Evolutionary conservation across 1,284 basidiomycete genomes (phyloP).

Genomic region (Agroathelia rolfsii): DNA sequence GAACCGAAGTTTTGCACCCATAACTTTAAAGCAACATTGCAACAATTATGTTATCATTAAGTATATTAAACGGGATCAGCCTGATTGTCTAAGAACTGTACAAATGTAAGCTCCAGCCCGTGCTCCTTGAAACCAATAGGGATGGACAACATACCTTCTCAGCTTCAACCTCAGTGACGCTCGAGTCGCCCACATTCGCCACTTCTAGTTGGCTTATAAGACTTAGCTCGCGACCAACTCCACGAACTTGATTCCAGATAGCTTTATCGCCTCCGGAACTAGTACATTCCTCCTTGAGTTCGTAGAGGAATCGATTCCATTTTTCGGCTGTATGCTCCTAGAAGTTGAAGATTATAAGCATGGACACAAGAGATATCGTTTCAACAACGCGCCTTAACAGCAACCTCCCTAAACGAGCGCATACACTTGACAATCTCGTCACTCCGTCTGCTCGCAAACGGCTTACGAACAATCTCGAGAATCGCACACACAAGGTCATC

Average conservation of each 20-base stretch:
- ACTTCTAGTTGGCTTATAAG: constrained; percentile 60
- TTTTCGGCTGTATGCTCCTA: constrained; percentile 71
- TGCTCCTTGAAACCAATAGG: no score
- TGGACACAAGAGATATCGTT: neutral
- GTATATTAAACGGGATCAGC: no score
- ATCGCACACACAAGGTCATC: constrained; percentile 68
- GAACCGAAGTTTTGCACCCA: no score
- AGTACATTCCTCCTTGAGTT: constrained; percentile 45
- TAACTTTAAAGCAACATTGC: no score
- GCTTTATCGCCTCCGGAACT: constrained; percentile 42
- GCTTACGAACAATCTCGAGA: constrained; percentile 55
- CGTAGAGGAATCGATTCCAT: constrained; percentile 65
- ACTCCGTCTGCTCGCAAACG: constrained; percentile 58
- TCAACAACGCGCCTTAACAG: constrained; percentile 40
- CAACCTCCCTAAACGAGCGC: constrained; percentile 52
- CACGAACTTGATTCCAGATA: constrained; percentile 54
- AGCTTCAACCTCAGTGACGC: constrained; percentile 39
- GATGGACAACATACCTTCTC: constrained; percentile 34
- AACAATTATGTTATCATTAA: no score
- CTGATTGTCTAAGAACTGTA: no score
- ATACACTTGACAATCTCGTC: constrained; percentile 69
- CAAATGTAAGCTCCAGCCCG: no score
- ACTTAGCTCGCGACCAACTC: constrained; percentile 41
- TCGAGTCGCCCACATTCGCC: constrained; percentile 44
- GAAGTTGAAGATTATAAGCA: constrained; percentile 4